phyloP scores from a whole-genome alignment of 2,329 filamentous ascomycete genomes.

The Albophoma yamanashiensis region DNA sequence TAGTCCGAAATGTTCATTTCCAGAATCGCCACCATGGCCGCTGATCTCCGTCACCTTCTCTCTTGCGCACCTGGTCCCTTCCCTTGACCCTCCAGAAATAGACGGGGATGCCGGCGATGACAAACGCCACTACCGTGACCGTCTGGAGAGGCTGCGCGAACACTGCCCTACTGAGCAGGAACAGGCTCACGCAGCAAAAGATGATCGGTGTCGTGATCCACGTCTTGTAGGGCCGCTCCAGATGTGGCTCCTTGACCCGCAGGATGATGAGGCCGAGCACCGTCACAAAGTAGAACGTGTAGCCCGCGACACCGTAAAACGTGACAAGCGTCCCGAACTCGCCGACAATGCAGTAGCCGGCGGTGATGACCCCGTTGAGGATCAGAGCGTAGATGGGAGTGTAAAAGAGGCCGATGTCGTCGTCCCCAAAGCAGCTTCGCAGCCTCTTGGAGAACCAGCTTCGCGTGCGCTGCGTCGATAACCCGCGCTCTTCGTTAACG shows the following conservation, averaged over 20 bases:
- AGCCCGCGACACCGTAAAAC: slow-evolving; percentile 95
- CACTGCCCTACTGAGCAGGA: slow-evolving; percentile 77
- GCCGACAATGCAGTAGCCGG: slow-evolving; percentile 71
- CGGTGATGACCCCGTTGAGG: slow-evolving; percentile 67
- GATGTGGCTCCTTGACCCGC: slow-evolving; percentile 72
- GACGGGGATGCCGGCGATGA: slow-evolving; percentile 71
- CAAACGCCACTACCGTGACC: slow-evolving; percentile 74
- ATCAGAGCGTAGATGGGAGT: slow-evolving; percentile 89
- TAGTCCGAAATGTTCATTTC: slow-evolving; percentile 21
- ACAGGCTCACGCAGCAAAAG: slow-evolving; percentile 95
- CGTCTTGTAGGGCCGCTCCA: slow-evolving; percentile 86
- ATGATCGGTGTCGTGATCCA: slow-evolving; percentile 97
- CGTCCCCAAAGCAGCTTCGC: slow-evolving; percentile 59
- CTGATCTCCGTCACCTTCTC: slow-evolving; percentile 22
- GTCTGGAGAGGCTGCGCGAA: slow-evolving; percentile 90
- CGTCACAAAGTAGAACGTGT: slow-evolving; percentile 94
- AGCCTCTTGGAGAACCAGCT: slow-evolving; percentile 50
- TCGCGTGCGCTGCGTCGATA: slow-evolving; percentile 35
- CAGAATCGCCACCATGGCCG: slow-evolving; percentile 51
- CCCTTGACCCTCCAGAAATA: slow-evolving; percentile 80
- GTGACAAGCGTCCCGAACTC: slow-evolving; percentile 88
- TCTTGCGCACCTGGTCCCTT: slow-evolving; percentile 40
- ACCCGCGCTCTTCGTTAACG: slow-evolving; percentile 29
- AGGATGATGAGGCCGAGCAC: slow-evolving; percentile 89
- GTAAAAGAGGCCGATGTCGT: slow-evolving; percentile 71